A percentile compares a stretch with the other conserved stretches of the same genome.
phyloP scores from a whole-genome alignment of 2,329 filamentous ascomycete species.

The Colletotrichum salicis region DNA sequence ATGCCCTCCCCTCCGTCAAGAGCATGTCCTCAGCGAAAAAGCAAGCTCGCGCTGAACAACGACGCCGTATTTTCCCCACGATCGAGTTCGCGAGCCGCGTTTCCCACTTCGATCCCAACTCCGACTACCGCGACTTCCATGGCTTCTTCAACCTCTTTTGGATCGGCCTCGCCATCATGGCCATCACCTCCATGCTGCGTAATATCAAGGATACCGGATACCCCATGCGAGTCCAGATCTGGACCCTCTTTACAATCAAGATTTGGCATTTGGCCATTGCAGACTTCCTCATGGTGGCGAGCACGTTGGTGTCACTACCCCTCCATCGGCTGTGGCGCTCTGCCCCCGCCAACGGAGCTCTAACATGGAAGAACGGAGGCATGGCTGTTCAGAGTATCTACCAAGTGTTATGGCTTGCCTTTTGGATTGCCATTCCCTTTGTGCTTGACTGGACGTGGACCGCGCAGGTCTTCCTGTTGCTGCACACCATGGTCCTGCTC shows the following conservation, averaged over 20 bases:
- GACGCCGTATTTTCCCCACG: slow-evolving; percentile 88
- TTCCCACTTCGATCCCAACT: slow-evolving; percentile 93
- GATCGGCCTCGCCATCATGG: slow-evolving; percentile 97
- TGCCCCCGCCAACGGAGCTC: slow-evolving; percentile 57
- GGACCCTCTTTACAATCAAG: slow-evolving; percentile 88
- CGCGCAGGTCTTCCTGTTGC: slow-evolving; percentile 90
- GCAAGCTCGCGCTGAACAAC: slow-evolving; percentile 82
- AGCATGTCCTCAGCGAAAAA: slow-evolving; percentile 87
- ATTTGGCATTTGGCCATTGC: slow-evolving; percentile 86
- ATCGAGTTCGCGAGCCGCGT: slow-evolving; percentile 91
- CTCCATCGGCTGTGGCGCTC: slow-evolving; percentile 75
- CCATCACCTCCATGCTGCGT: slow-evolving; percentile 89
- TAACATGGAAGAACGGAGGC: slow-evolving; percentile 83
- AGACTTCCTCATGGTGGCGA: slow-evolving; percentile 86
- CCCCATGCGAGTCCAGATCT: slow-evolving; percentile 86
- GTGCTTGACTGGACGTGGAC: slow-evolving; percentile 94
- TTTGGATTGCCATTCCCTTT: slow-evolving; percentile 91
- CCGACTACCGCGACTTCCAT: slow-evolving; percentile 92
- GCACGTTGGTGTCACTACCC: slow-evolving; percentile 76
- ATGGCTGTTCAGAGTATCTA: slow-evolving; percentile 85
- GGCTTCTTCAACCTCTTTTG: slow-evolving; percentile 99
- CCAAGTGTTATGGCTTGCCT: slow-evolving; percentile 79
- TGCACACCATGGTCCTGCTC: slow-evolving; percentile 89
- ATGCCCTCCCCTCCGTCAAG: slow-evolving; percentile 92
- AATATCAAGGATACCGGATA: slow-evolving; percentile 95